Conservation (phyloP, 2,329 filamentous ascomycete genomes). For the Aspergillus quadricinctus region DNA sequence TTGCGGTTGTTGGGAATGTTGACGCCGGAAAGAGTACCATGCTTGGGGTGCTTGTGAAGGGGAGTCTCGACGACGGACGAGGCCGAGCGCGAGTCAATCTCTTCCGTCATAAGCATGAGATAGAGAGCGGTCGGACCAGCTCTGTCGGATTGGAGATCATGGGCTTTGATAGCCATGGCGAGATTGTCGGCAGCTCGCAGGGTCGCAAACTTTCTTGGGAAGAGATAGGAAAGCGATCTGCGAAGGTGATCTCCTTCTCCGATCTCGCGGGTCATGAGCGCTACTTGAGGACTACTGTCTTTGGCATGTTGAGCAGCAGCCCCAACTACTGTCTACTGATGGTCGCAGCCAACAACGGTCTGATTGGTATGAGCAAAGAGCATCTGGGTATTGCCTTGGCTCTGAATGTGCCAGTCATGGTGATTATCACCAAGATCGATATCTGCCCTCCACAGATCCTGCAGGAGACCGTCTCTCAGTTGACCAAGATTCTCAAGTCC, state of each 20-base stretch:
- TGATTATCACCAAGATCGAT: conserved; percentile 96
- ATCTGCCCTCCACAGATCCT: conserved; percentile 96
- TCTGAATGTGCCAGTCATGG: conserved; percentile 95
- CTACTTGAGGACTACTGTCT: conserved; percentile 93
- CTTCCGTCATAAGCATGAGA: conserved; percentile 96
- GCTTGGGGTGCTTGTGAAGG: conserved; percentile 92
- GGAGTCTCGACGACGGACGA: conserved; percentile 87
- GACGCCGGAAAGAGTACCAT: conserved; percentile 97
- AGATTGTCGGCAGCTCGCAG: conserved; percentile 76
- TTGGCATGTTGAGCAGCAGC: conserved; percentile 87
- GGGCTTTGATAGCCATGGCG: conserved; percentile 85
- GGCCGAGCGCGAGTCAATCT: conserved; percentile 92
- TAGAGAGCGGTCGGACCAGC: conserved; percentile 90
- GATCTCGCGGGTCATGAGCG: conserved; percentile 94
- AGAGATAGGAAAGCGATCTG: conserved; percentile 88
- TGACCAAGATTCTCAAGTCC: conserved; percentile 89
- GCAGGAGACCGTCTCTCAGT: conserved; percentile 84
- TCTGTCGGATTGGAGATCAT: conserved; percentile 99
- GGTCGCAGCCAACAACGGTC: conserved; percentile 96
- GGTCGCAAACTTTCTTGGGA: conserved; percentile 92
- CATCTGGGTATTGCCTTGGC: conserved; percentile 92
- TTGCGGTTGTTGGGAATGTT: conserved; percentile 96
- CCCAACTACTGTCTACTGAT: conserved; percentile 97
- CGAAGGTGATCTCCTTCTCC: conserved; percentile 95
- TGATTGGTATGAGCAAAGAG: conserved; percentile 98